Percentiles rank a stretch among this genome's conserved stretches.
These are phyloP conservation scores for Eimeria tenella DNA, from an alignment of 169 alveolate genomes.

Conservation along the genomic window DNA sequence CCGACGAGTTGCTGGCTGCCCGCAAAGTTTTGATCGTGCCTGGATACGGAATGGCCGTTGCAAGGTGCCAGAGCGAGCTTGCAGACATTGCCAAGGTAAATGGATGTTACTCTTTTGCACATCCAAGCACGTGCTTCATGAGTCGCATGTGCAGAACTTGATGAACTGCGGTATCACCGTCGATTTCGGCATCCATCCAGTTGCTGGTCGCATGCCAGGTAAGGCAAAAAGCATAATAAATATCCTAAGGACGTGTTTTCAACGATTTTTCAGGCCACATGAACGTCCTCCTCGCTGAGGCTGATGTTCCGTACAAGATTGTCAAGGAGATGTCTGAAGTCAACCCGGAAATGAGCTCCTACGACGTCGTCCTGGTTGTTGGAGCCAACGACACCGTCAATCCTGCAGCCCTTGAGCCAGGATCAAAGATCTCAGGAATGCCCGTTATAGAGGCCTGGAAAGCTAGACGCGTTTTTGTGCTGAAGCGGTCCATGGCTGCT, in stretches of 20 bases:
- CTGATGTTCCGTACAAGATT: conserved; percentile 95
- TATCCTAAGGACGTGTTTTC: background rate
- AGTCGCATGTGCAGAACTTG: conserved; percentile 75
- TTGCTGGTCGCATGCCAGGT: conserved; percentile 97
- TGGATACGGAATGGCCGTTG: conserved; percentile 97
- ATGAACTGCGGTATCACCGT: conserved; percentile 89
- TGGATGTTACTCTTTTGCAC: background rate
- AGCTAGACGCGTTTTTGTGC: conserved; percentile 90
- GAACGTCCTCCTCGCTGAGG: conserved; percentile 97
- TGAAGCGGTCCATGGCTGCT: conserved; percentile 95
- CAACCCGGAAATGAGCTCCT: conserved; percentile 86
- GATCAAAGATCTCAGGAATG: conserved; percentile 95
- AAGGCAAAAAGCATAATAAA: background rate
- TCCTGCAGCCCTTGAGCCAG: conserved; percentile 94
- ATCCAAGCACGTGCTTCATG: background rate
- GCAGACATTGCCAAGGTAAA: conserved; percentile 79
- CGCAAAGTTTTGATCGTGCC: conserved; percentile 93
- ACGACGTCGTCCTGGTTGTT: conserved; percentile 93
- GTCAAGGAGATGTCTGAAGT: conserved; percentile 97
- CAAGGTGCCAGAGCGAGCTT: conserved; percentile 81
- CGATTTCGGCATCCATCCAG: conserved; percentile 97
- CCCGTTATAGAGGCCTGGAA: conserved; percentile 97
- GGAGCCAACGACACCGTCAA: conserved; percentile 98
- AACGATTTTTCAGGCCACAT: conserved; percentile 92
- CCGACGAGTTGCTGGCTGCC: conserved; percentile 89